A percentile compares a stretch with the other conserved stretches of the same genome.
phyloP scores from a whole-genome alignment of 305 asterid genomes.

The Solanum hybrid region DNA sequence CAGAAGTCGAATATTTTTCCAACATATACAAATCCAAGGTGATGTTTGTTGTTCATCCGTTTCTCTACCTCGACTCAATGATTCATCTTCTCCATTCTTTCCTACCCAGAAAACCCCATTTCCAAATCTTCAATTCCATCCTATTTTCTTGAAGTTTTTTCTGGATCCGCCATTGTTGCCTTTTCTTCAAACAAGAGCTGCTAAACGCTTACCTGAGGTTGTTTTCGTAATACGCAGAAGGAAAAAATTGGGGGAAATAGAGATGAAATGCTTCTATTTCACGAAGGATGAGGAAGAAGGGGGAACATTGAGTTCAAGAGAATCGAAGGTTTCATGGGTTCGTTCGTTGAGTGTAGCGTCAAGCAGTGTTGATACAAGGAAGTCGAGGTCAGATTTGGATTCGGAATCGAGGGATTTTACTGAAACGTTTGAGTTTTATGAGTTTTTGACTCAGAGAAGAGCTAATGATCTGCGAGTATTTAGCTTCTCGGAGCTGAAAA shows the following conservation, averaged over 20 bases:
- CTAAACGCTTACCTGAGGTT: background rate
- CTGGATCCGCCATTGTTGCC: background rate
- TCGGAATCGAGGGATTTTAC: constrained; percentile 60
- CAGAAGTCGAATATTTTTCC: background rate
- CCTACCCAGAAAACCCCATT: background rate
- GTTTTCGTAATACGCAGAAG: background rate
- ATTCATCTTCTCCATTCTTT: background rate
- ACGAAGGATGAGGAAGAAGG: constrained; percentile 36
- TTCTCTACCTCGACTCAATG: background rate
- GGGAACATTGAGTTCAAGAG: constrained; percentile 35
- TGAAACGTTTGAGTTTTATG: constrained; percentile 42
- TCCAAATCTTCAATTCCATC: background rate
- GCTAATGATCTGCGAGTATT: constrained; percentile 65
- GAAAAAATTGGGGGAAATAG: background rate
- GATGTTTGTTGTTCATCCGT: background rate
- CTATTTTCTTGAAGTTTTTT: background rate
- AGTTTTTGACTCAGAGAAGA: constrained; percentile 48
- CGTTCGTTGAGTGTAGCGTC: constrained; percentile 85
- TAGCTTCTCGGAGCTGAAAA: constrained; percentile 56
- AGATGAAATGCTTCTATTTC: constrained; percentile 87
- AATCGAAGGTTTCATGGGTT: constrained; percentile 59
- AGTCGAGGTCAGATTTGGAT: constrained; percentile 53
- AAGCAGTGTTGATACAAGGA: constrained; percentile 25
- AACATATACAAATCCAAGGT: background rate
- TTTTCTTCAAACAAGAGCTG: background rate